Evolutionary conservation across 2,329 filamentous ascomycete species (phyloP).

Genomic region (Fusarium sp.): DNA sequence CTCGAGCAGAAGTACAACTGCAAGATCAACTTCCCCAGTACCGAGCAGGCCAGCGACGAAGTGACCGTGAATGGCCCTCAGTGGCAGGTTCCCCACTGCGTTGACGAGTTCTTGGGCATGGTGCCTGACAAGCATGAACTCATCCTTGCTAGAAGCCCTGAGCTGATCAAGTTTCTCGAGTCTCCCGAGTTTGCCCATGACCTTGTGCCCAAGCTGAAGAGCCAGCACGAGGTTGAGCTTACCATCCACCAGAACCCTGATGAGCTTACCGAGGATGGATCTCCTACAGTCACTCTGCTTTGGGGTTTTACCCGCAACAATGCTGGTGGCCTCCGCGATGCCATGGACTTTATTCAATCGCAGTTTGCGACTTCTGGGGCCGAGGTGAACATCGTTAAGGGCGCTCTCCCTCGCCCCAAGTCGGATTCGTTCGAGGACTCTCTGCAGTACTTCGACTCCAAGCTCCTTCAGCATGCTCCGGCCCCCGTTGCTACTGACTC

Average conservation of each 20-base stretch:
- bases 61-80: constrained; percentile 96
- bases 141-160: constrained; percentile 79
- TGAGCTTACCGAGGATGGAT: constrained; percentile 67
- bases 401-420: constrained; percentile 96
- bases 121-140: constrained; percentile 96
- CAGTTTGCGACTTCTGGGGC: constrained; percentile 89
- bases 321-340: constrained; percentile 92
- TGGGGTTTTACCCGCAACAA: constrained; percentile 97
- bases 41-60: constrained; percentile 95
- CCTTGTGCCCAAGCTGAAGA: constrained; percentile 84
- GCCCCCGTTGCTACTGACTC: constrained; percentile 85
- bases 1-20: constrained; percentile 99
- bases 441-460: constrained; percentile 95
- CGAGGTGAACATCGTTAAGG: constrained; percentile 88
- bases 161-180: constrained; percentile 84
- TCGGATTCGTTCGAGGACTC: constrained; percentile 99
- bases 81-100: constrained; percentile 97
- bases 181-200: constrained; percentile 85
- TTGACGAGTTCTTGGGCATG: constrained; percentile 97
- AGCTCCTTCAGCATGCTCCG: constrained; percentile 92
- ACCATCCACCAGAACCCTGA: constrained; percentile 75
- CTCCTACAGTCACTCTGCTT: constrained; percentile 71
- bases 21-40: constrained; percentile 98
- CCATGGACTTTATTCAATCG: constrained; percentile 92
- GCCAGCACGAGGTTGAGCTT: constrained; percentile 91